These are phyloP conservation scores for Hyaloscypha hepaticicola DNA, from an alignment of 495 filamentous ascomycete species.

Conservation along the genomic window DNA sequence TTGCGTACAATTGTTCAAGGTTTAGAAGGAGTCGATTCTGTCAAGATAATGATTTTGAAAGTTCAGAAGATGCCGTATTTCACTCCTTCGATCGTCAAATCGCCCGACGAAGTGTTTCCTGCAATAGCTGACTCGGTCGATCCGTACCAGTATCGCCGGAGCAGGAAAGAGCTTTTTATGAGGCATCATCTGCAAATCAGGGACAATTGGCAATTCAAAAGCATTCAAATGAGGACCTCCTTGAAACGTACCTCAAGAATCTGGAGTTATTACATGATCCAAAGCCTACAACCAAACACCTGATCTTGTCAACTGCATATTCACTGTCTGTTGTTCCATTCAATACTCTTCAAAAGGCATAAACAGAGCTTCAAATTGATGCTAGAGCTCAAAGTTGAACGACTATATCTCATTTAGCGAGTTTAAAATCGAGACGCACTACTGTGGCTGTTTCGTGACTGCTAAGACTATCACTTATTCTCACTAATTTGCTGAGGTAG, in stretches of 20 bases:
- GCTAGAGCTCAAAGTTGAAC: neutral
- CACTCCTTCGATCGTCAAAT: neutral
- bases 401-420: constrained; percentile 26
- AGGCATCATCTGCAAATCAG: neutral
- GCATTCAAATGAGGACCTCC: constrained; percentile 8
- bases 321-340: constrained; percentile 11
- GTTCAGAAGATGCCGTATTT: neutral
- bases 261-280: neutral
- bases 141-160: constrained; percentile 12
- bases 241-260: constrained; percentile 7
- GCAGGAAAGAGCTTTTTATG: neutral
- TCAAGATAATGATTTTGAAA: neutral
- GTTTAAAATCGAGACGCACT: constrained; percentile 50
- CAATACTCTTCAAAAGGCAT: constrained; percentile 15
- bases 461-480: constrained; percentile 43
- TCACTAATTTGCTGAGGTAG: constrained; percentile 42
- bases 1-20: neutral
- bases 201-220: constrained; percentile 2
- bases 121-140: constrained; percentile 1
- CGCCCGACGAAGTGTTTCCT: neutral
- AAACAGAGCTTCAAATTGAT: neutral
- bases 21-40: neutral
- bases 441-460: constrained; percentile 46
- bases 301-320: constrained; percentile 13
- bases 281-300: constrained; percentile 3